Conservation (phyloP, 805 yeast genomes). For the Hanseniaspora mollemarum region DNA sequence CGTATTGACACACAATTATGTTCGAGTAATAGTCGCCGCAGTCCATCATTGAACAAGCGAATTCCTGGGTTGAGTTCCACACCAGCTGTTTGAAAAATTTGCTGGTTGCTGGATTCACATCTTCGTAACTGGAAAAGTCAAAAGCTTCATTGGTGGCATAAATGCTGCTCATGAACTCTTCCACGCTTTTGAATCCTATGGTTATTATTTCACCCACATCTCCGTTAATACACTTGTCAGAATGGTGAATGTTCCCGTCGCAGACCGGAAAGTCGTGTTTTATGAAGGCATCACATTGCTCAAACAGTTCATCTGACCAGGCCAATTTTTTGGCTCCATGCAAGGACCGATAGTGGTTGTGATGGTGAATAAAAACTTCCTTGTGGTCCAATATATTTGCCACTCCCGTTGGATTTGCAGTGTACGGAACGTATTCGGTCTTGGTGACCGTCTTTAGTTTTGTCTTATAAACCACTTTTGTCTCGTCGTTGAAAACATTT, state of each 20-base stretch:
- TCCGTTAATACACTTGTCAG: slow-evolving; percentile 33
- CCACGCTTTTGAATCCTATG: slow-evolving; percentile 41
- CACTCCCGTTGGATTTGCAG: not conserved
- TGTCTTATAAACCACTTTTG: not conserved
- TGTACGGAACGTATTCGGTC: not conserved
- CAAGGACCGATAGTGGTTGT: not conserved
- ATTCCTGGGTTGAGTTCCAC: slow-evolving; percentile 49
- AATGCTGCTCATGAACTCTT: slow-evolving; percentile 8
- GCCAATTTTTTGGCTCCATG: slow-evolving; percentile 42
- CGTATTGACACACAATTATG: slow-evolving; percentile 61
- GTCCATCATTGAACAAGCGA: slow-evolving; percentile 61
- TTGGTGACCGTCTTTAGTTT: slow-evolving; percentile 1
- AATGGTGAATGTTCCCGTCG: slow-evolving; percentile 47
- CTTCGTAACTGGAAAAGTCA: slow-evolving; percentile 28
- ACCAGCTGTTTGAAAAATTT: slow-evolving; percentile 81
- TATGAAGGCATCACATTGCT: slow-evolving; percentile 49
- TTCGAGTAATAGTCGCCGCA: slow-evolving; percentile 42
- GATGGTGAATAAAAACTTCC: not conserved
- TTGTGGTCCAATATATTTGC: not conserved
- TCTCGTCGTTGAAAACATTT: not conserved
- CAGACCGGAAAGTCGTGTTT: slow-evolving; percentile 38
- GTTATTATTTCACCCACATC: slow-evolving; percentile 74
- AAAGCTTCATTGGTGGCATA: slow-evolving; percentile 2
- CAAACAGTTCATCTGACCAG: slow-evolving; percentile 47
- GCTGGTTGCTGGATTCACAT: slow-evolving; percentile 43